Evolutionary conservation across 306 rosid genomes (phyloP).

Genomic region (Castanospermum australe): DNA sequence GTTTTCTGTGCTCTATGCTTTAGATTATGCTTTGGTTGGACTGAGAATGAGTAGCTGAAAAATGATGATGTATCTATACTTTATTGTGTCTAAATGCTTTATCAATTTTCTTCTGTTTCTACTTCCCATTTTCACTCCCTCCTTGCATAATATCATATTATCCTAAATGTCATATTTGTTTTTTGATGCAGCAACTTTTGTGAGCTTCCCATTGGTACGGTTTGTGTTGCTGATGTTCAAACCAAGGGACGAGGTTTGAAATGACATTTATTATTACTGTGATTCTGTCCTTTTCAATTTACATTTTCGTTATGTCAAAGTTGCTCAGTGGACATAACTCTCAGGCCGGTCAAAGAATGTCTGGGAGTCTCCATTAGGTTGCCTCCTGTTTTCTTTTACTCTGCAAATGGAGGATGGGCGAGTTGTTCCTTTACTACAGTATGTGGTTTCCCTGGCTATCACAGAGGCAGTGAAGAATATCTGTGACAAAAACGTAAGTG

Average conservation of each 20-base stretch:
- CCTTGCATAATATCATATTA: background rate
- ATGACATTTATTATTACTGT: constrained; percentile 9
- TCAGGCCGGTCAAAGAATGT: constrained; percentile 89
- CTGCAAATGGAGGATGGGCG: constrained; percentile 88
- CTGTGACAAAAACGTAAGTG: constrained; percentile 68
- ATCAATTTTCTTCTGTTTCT: background rate
- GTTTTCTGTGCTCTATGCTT: background rate
- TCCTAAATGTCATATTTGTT: constrained; percentile 15
- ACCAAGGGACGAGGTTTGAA: constrained; percentile 84
- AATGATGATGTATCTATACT: background rate
- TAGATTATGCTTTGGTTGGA: constrained; percentile 2
- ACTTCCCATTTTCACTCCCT: background rate
- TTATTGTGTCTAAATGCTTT: background rate
- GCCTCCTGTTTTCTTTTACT: constrained; percentile 86
- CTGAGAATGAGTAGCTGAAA: background rate
- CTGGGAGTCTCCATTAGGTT: constrained; percentile 91
- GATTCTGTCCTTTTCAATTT: constrained; percentile 6
- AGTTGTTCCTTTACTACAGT: constrained; percentile 75
- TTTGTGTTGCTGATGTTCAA: constrained; percentile 86
- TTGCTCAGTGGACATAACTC: constrained; percentile 8
- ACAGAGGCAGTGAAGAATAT: constrained; percentile 85
- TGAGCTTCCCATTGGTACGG: constrained; percentile 82
- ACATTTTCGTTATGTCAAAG: constrained; percentile 5
- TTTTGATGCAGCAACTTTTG: constrained; percentile 68
- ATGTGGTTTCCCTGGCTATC: constrained; percentile 83